A percentile compares a stretch with the other conserved stretches of the same genome.
Evolutionary conservation across 2,329 filamentous ascomycete genomes (phyloP).

Genomic region (Neopestalotiopsis rosae): DNA sequence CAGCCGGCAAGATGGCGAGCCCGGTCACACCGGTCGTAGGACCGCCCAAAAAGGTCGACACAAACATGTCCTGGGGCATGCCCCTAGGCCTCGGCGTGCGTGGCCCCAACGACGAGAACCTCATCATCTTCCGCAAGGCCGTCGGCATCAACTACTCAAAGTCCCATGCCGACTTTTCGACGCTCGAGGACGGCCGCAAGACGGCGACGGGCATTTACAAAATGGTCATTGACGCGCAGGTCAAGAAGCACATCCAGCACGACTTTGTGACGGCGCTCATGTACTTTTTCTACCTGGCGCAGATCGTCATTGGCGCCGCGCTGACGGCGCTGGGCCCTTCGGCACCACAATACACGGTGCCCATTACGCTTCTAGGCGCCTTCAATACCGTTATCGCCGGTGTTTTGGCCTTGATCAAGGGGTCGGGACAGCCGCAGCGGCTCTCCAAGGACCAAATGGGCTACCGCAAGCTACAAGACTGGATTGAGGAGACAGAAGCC

Average conservation of each 20-base stretch:
- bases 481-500: conserved; percentile 59
- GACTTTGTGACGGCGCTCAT: conserved; percentile 41
- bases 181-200: conserved; percentile 41
- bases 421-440: conserved; percentile 54
- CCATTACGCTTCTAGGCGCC: conserved; percentile 64
- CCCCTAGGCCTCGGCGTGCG: conserved; percentile 43
- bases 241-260: conserved; percentile 38
- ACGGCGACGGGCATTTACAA: conserved; percentile 47
- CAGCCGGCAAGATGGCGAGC: neutral
- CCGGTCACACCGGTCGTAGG: neutral
- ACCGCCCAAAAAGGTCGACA: conserved; percentile 31
- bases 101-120: conserved; percentile 41
- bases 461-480: conserved; percentile 54
- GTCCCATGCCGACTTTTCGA: conserved; percentile 26
- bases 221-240: conserved; percentile 40
- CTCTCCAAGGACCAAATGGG: conserved; percentile 52
- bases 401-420: conserved; percentile 60
- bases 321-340: conserved; percentile 52
- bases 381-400: conserved; percentile 69
- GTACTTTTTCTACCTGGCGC: conserved; percentile 48
- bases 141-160: conserved; percentile 46
- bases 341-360: conserved; percentile 52
- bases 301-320: conserved; percentile 53
- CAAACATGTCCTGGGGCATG: conserved; percentile 40
- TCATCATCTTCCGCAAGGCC: conserved; percentile 48